Percentiles rank a stretch among this genome's conserved stretches.
These are phyloP conservation scores for Alternaria ethzedia DNA, from an alignment of 2,329 filamentous ascomycete species.

Conservation along the genomic window DNA sequence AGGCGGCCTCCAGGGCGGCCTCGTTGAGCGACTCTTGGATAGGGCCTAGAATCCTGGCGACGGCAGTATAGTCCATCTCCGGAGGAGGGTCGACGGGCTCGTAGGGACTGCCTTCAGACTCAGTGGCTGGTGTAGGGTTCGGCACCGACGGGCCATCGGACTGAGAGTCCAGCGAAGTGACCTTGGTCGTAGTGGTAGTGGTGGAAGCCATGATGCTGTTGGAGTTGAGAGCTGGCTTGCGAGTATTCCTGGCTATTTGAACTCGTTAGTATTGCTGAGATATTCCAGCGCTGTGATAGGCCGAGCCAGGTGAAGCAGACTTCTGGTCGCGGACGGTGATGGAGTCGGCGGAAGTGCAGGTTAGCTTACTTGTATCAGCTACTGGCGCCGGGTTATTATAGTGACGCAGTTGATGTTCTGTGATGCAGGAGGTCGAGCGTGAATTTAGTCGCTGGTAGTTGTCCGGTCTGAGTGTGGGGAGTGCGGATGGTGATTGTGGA, in stretches of 20 bases:
- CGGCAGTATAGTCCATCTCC: slow-evolving; percentile 32
- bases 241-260: background rate
- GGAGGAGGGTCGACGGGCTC: slow-evolving; percentile 19
- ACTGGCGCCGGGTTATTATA: background rate
- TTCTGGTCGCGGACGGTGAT: background rate
- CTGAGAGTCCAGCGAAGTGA: slow-evolving; percentile 29
- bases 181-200: slow-evolving; percentile 17
- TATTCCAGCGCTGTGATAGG: background rate
- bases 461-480: slow-evolving; percentile 2
- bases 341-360: background rate
- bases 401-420: background rate
- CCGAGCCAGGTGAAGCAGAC: background rate
- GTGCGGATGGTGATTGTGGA: slow-evolving; percentile 5
- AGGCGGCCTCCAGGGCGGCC: slow-evolving; percentile 35
- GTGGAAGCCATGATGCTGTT: slow-evolving; percentile 6
- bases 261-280: background rate
- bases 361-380: background rate
- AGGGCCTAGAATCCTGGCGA: slow-evolving; percentile 34
- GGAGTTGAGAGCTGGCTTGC: background rate
- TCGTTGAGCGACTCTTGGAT: slow-evolving; percentile 43
- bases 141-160: slow-evolving; percentile 29
- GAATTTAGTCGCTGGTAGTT: background rate
- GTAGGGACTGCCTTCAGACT: slow-evolving; percentile 19
- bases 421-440: background rate
- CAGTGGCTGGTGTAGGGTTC: slow-evolving; percentile 34